These are phyloP conservation scores for Globisporangium barbulae DNA, from an alignment of 352 stramenopile genomes.

Conservation along the genomic window DNA sequence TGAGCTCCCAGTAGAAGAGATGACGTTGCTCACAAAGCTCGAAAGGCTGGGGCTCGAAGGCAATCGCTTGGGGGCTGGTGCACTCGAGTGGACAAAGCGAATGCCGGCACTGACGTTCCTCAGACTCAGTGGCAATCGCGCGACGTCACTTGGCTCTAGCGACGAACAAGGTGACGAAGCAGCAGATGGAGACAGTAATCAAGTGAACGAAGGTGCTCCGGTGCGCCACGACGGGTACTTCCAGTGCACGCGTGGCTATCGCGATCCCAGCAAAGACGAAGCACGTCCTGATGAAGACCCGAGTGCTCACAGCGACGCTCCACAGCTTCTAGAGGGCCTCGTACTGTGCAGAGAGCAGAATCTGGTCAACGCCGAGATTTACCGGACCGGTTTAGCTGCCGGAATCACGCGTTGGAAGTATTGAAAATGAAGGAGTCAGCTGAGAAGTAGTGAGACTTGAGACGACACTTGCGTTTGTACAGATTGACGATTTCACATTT, in stretches of 20 bases:
- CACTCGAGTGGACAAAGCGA: conserved; percentile 20
- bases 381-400: not conserved
- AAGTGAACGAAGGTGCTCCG: conserved; percentile 11
- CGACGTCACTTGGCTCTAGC: too few species aligned
- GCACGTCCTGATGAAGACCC: not conserved
- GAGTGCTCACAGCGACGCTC: not conserved
- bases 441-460: not conserved
- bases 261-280: not conserved
- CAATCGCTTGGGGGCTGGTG: conserved; percentile 34
- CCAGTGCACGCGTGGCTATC: conserved; percentile 29
- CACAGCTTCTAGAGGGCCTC: conserved; percentile 10
- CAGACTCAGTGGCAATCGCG: conserved; percentile 50
- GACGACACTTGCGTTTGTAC: too few species aligned
- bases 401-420: not conserved
- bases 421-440: not conserved
- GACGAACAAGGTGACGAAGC: not conserved
- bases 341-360: conserved; percentile 25
- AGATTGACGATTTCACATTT: not conserved
- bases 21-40: conserved; percentile 39
- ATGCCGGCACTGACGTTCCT: conserved; percentile 41
- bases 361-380: conserved; percentile 20
- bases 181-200: not conserved
- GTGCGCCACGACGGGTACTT: conserved; percentile 51
- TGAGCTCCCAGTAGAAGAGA: conserved; percentile 29
- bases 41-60: conserved; percentile 60